Evolutionary conservation across 495 filamentous ascomycete species (phyloP).

Genomic region (Hyaloscypha bicolor): DNA sequence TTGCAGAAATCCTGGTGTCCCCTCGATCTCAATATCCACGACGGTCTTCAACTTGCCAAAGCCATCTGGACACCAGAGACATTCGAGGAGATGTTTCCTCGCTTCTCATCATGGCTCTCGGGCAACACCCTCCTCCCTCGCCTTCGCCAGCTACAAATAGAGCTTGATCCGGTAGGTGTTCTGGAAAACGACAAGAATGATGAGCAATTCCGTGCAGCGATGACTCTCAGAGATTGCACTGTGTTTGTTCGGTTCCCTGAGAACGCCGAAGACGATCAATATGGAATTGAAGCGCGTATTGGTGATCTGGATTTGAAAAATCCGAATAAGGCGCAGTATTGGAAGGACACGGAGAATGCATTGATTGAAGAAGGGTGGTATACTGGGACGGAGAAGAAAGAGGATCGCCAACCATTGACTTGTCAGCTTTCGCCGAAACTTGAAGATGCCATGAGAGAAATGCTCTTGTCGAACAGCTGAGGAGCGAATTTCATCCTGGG

Average conservation of each 20-base stretch:
- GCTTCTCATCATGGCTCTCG: conserved; percentile 35
- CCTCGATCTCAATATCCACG: conserved; percentile 52
- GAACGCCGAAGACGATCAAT: conserved; percentile 44
- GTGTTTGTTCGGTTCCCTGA: conserved; percentile 52
- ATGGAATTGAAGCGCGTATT: conserved; percentile 67
- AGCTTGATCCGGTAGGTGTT: conserved; percentile 50
- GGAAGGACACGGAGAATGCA: conserved; percentile 63
- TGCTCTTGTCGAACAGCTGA: background rate
- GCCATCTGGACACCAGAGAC: conserved; percentile 80
- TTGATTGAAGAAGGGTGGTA: conserved; percentile 80
- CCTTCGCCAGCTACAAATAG: conserved; percentile 51
- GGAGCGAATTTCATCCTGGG: background rate
- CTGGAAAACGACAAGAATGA: conserved; percentile 35
- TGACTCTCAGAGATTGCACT: conserved; percentile 90
- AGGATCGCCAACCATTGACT: conserved; percentile 16
- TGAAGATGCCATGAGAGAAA: background rate
- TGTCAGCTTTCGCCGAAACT: conserved; percentile 13
- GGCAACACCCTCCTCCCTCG: conserved; percentile 40
- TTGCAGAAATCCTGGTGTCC: conserved; percentile 49
- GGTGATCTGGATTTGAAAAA: conserved; percentile 90
- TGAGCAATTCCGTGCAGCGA: conserved; percentile 52
- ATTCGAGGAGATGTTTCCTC: conserved; percentile 53
- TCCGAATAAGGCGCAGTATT: conserved; percentile 70
- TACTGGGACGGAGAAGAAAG: conserved; percentile 45
- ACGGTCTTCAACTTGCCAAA: conserved; percentile 57